Conservation (phyloP, 805 yeast genomes). For the Zygosaccharomyces siamensis region DNA sequence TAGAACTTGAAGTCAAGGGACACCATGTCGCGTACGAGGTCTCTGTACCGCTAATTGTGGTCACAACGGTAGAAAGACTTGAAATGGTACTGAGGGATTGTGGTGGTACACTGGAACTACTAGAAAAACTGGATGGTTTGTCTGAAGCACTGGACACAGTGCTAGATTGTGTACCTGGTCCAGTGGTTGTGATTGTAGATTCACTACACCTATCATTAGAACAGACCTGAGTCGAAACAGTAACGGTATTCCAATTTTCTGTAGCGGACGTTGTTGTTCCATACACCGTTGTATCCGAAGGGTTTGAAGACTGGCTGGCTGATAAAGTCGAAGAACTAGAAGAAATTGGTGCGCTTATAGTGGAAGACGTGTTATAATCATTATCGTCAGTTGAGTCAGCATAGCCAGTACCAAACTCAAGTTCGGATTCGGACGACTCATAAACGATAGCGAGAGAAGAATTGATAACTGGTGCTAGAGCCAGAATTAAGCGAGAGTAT, state of each 20-base stretch:
- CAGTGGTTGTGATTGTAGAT: not conserved
- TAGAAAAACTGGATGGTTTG: not conserved
- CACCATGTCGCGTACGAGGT: slow-evolving; percentile 43
- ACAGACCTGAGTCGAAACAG: slow-evolving; percentile 19
- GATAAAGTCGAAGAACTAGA: too few relatives aligned
- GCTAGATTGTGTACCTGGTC: not conserved
- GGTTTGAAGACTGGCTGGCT: too few relatives aligned
- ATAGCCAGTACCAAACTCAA: not conserved
- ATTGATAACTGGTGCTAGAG: not conserved
- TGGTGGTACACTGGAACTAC: not conserved
- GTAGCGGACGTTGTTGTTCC: not conserved
- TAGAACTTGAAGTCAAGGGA: slow-evolving; percentile 26
- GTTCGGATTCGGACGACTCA: too few relatives aligned
- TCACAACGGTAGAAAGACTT: slow-evolving; percentile 30
- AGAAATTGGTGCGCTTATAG: not conserved
- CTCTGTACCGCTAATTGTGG: slow-evolving; percentile 27
- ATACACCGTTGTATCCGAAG: not conserved
- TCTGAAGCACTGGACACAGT: not conserved
- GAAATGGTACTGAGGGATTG: not conserved
- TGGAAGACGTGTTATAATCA: not conserved
- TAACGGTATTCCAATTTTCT: slow-evolving; percentile 8
- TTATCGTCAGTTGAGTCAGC: not conserved
- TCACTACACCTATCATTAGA: slow-evolving; percentile 9
- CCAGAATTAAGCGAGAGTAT: not conserved
- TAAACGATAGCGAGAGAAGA: not conserved